Base-by-base conservation (phyloP, 768 basidiomycete genomes). In the Tricholoma terreum region DNA sequence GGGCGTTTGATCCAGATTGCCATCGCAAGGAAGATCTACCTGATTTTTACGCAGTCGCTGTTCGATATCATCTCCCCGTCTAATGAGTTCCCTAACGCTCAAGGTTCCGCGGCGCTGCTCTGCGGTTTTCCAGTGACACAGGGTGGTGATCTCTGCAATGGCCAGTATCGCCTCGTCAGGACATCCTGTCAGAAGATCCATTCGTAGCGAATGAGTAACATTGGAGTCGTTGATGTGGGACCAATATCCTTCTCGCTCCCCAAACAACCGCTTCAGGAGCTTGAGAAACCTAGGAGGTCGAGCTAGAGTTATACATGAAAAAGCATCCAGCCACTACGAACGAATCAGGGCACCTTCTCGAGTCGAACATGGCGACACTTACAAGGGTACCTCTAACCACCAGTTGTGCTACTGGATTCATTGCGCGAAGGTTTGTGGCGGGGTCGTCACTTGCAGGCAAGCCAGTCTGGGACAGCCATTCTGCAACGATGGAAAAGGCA, bases 81-180 rank as follows among this genome's bases (percentile, higher is more conserved):
- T 78, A 56, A 92, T 80, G 33, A 93, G 80, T 62, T 91, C 89
- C 57, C 86, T 82, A 69, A 83, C 79, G 70, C 89, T 91, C 58
- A 93, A 75, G 34, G 82, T 80, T 43, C 85, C 85, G 56, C 84
- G 84, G 52, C 77, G 81, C 55, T 79, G 74, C 67, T 91, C 84
- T 50, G 78, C 75, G 21, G 75, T 69, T 70, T 91, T 92, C 90
- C 91, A 92, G 62, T 84, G 80, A 4, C 87, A 83, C 30, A 93
- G 80, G 6, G 80, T 77, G n/a, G 86, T 84, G 19, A 83, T 79
- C 66, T 92, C 89, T 21, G 85, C 89, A 58, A 92, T 80, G 35
- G 84, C 87, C 58, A 92, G 80, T 67, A 92, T 71, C 8, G 84
- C 86, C 63, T 87, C 87, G 64, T 93, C 88, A 2, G 90, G 85